Percentiles rank a stretch among this genome's conserved stretches.
phyloP scores from a whole-genome alignment of 169 alveolate species.

The Eimeria falciformis region DNA sequence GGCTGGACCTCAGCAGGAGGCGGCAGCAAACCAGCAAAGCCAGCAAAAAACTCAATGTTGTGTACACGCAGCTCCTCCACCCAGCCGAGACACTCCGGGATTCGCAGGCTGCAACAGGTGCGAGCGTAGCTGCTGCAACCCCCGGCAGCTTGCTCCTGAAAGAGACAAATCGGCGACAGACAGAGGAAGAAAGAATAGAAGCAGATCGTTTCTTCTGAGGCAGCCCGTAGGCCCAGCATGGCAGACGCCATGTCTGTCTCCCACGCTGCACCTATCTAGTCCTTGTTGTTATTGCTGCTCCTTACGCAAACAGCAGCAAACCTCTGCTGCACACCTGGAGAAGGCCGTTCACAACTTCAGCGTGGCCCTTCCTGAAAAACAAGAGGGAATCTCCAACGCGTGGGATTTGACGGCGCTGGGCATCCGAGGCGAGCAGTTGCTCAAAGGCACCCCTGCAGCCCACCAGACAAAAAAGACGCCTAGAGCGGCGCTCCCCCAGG shows the following conservation, averaged over 20 bases:
- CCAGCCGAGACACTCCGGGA: conserved; percentile 19
- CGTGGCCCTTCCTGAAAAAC: conserved; percentile 73
- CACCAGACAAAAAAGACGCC: background rate
- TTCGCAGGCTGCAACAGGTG: conserved; percentile 31
- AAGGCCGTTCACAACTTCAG: conserved; percentile 11
- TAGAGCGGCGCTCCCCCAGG: too few relatives aligned
- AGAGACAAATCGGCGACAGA: background rate
- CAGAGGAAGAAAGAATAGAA: background rate
- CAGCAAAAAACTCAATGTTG: conserved; percentile 33
- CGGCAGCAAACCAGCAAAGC: conserved; percentile 44
- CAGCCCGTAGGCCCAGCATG: background rate
- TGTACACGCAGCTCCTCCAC: conserved; percentile 43
- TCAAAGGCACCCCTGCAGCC: conserved; percentile 30
- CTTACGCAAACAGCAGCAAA: background rate
- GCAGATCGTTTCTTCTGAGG: background rate
- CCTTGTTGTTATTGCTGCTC: background rate
- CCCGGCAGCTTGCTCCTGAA: conserved; percentile 28
- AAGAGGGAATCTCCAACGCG: conserved; percentile 57
- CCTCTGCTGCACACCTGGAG: conserved; percentile 24
- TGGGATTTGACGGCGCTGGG: conserved; percentile 48
- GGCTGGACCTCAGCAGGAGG: conserved; percentile 10
- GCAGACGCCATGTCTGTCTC: background rate
- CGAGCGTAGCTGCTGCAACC: background rate
- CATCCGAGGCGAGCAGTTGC: conserved; percentile 65
- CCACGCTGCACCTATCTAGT: too few relatives aligned